These are phyloP conservation scores for Pinus albicaulis DNA, from an alignment of 75 land plant genomes.

Conservation along the genomic window DNA sequence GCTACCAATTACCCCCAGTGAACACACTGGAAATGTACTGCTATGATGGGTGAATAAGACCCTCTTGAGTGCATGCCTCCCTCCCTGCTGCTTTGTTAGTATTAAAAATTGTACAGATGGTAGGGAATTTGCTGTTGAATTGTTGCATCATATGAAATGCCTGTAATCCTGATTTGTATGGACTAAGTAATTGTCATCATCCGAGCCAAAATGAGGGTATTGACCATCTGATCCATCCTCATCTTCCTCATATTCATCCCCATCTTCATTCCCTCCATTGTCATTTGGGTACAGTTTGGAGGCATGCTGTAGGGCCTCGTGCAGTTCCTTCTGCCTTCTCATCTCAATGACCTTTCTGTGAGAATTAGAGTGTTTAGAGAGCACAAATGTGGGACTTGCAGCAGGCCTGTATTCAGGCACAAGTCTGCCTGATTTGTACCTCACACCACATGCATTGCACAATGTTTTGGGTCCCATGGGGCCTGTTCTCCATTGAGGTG, in stretches of 20 bases:
- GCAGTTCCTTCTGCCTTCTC: slow-evolving; percentile 74
- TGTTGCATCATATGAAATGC: neutral
- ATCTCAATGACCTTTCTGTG: slow-evolving; percentile 94
- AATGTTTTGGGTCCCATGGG: slow-evolving; percentile 98
- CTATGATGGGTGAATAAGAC: neutral
- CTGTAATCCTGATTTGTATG: slow-evolving; percentile 2
- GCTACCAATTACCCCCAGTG: neutral
- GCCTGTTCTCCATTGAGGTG: slow-evolving; percentile 98
- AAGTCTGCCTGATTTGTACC: slow-evolving; percentile 92
- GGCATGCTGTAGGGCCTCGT: slow-evolving; percentile 14
- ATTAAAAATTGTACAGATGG: neutral
- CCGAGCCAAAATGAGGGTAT: neutral
- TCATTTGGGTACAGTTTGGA: neutral
- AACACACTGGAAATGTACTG: neutral
- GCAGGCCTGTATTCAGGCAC: slow-evolving; percentile 98
- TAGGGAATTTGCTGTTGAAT: neutral
- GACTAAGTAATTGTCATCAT: slow-evolving; percentile 9
- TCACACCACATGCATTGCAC: slow-evolving; percentile 97
- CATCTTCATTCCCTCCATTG: neutral
- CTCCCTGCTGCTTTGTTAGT: neutral
- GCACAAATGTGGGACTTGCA: slow-evolving; percentile 87
- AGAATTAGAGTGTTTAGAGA: slow-evolving; percentile 88
- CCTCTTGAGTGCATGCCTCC: neutral
- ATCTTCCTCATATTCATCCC: neutral
- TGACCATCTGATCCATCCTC: neutral